Evolutionary conservation across 2,329 filamentous ascomycete species (phyloP).

Genomic region (Chaetomiaceae sp.): DNA sequence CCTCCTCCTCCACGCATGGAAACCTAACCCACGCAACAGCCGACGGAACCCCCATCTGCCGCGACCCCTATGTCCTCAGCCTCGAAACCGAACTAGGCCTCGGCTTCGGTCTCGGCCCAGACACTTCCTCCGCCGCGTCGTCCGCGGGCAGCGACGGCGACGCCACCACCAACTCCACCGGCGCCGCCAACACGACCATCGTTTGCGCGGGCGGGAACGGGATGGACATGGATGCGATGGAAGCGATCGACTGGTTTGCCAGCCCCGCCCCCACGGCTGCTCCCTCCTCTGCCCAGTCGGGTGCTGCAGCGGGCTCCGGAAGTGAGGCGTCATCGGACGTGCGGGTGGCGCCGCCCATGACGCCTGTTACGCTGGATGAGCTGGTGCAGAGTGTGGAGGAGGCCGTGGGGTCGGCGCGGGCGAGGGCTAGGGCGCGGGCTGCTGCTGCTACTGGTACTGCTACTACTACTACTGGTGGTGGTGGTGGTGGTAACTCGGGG

Average conservation of each 20-base stretch:
- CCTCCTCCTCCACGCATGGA: not conserved
- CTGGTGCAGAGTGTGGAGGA: slow-evolving; percentile 32
- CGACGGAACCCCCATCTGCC: slow-evolving; percentile 13
- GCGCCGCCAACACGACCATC: too few species aligned
- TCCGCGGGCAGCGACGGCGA: not conserved
- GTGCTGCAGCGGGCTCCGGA: too few species aligned
- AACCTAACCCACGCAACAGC: slow-evolving; percentile 7
- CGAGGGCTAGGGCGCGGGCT: slow-evolving; percentile 21
- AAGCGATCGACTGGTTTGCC: slow-evolving; percentile 5
- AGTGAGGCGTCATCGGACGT: too few species aligned
- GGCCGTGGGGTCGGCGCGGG: slow-evolving; percentile 21
- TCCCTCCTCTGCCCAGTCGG: too few species aligned
- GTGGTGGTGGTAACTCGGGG: slow-evolving; percentile 4
- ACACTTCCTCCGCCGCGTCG: not conserved
- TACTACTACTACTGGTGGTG: not conserved
- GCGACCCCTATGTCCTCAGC: slow-evolving; percentile 12
- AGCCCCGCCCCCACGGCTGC: not conserved
- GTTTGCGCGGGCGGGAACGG: too few species aligned
- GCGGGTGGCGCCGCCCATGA: slow-evolving; percentile 17
- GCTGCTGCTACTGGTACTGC: not conserved
- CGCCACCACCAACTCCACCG: not conserved
- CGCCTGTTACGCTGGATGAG: slow-evolving; percentile 33
- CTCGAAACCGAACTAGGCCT: slow-evolving; percentile 14
- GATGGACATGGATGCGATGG: slow-evolving; percentile 3
- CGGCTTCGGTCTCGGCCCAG: not conserved